Evolutionary conservation across 768 basidiomycete species (phyloP).

Genomic region (Leccinum subtestaceum): DNA sequence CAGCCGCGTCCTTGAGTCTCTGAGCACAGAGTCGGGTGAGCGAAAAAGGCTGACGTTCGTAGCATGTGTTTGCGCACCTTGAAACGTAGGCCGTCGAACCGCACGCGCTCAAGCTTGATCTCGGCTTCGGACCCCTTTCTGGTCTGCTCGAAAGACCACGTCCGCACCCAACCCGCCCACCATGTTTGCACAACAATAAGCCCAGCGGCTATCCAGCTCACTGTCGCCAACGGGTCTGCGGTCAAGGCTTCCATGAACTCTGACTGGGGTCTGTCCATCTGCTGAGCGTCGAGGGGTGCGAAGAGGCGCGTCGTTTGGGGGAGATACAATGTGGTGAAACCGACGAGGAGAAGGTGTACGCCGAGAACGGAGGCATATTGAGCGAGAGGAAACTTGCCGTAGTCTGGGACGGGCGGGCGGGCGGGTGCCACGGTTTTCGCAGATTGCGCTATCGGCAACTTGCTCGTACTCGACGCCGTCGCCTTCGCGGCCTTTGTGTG

Average conservation of each 20-base stretch:
- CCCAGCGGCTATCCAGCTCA: slow-evolving; percentile 57
- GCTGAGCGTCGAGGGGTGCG: slow-evolving; percentile 32
- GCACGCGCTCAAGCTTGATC: slow-evolving; percentile 41
- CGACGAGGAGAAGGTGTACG: slow-evolving; percentile 63
- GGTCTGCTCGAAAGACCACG: slow-evolving; percentile 50
- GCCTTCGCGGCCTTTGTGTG: neutral
- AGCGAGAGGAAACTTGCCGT: slow-evolving; percentile 44
- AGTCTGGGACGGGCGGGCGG: slow-evolving; percentile 4
- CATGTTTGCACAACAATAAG: slow-evolving; percentile 55
- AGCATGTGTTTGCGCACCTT: slow-evolving; percentile 34
- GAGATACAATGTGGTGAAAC: slow-evolving; percentile 66
- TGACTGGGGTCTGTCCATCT: slow-evolving; percentile 64
- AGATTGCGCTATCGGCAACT: neutral
- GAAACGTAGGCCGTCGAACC: slow-evolving; percentile 37
- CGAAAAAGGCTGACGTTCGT: neutral
- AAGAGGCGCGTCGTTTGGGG: slow-evolving; percentile 56
- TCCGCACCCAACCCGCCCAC: slow-evolving; percentile 69
- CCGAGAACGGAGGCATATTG: slow-evolving; percentile 66
- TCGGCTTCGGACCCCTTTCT: slow-evolving; percentile 43
- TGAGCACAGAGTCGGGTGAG: slow-evolving; percentile 26
- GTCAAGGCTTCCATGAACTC: slow-evolving; percentile 69
- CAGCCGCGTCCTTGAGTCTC: slow-evolving; percentile 50
- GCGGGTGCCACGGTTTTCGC: neutral
- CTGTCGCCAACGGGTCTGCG: slow-evolving; percentile 51
- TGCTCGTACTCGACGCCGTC: slow-evolving; percentile 1